Conservation (phyloP, 2,329 filamentous ascomycete genomes). For the Fonsecaea pugnacius region DNA sequence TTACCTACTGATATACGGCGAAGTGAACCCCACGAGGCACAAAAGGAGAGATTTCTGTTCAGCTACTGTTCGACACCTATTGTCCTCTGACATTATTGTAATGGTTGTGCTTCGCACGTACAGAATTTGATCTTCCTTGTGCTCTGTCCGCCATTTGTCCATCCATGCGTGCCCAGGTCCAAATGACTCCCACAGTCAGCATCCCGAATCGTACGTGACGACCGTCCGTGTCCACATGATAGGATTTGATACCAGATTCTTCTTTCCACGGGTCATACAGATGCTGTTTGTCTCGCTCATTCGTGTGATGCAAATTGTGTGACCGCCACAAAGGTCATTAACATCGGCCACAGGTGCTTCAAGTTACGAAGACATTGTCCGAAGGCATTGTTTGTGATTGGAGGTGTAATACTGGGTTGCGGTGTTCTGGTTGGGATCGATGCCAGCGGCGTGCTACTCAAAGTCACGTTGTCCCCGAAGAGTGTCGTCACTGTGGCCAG, state of each 20-base stretch:
- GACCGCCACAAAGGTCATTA: slow-evolving; percentile 3
- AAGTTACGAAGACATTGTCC: neutral
- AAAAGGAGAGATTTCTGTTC: neutral
- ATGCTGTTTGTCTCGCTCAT: neutral
- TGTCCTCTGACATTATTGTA: neutral
- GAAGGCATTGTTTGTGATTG: slow-evolving; percentile 8
- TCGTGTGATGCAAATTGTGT: neutral
- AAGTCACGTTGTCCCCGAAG: slow-evolving; percentile 1
- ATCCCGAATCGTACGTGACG: neutral
- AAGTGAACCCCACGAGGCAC: neutral
- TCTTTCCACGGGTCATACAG: neutral
- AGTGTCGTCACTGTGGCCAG: slow-evolving; percentile 5
- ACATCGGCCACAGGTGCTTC: slow-evolving; percentile 3
- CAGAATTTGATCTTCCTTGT: neutral
- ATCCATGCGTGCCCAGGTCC: neutral
- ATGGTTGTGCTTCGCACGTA: neutral
- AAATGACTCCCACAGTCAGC: slow-evolving; percentile 19
- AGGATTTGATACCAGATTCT: neutral
- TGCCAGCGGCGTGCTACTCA: slow-evolving; percentile 3
- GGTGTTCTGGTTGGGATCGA: neutral
- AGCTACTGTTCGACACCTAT: neutral
- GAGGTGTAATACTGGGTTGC: slow-evolving; percentile 22
- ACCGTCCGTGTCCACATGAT: neutral
- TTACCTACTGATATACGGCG: slow-evolving; percentile 2
- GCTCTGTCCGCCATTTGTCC: neutral